Percentiles rank a stretch among this genome's conserved stretches.
Evolutionary conservation across 2,329 filamentous ascomycete genomes (phyloP).

Genomic region (Colletotrichum lentis): DNA sequence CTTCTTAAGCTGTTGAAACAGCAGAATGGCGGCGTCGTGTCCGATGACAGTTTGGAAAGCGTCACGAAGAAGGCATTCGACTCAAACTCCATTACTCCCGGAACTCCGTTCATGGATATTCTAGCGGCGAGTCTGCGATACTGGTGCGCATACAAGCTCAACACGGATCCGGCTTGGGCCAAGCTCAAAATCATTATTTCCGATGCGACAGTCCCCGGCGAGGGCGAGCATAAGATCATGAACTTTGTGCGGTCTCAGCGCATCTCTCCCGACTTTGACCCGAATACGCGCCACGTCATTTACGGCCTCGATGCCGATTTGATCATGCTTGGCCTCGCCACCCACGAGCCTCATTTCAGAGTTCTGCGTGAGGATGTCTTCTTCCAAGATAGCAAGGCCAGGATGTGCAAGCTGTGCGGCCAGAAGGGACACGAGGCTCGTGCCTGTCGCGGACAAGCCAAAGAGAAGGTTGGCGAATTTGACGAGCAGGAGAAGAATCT

Average conservation of each 20-base stretch:
- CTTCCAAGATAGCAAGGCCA: conserved; percentile 82
- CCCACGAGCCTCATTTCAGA: conserved; percentile 96
- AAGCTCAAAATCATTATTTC: conserved; percentile 98
- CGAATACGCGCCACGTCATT: conserved; percentile 97
- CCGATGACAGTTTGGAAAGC: conserved; percentile 68
- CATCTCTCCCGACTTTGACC: conserved; percentile 87
- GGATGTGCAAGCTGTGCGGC: conserved; percentile 86
- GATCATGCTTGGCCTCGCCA: conserved; percentile 97
- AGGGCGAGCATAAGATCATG: conserved; percentile 99
- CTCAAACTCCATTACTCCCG: conserved; percentile 85
- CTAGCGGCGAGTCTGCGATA: conserved; percentile 89
- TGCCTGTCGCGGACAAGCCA: conserved; percentile 81
- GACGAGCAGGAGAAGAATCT: conserved; percentile 80
- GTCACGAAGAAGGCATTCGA: conserved; percentile 92
- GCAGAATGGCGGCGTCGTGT: conserved; percentile 72
- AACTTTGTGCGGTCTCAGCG: conserved; percentile 95
- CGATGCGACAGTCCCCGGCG: conserved; percentile 95
- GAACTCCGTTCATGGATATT: conserved; percentile 98
- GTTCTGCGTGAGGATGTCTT: conserved; percentile 98
- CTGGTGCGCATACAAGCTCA: conserved; percentile 97
- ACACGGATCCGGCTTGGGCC: conserved; percentile 94
- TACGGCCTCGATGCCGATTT: conserved; percentile 97
- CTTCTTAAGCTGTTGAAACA: conserved; percentile 84
- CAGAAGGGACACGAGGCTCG: conserved; percentile 91
- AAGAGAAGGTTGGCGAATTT: conserved; percentile 79